A percentile compares a stretch with the other conserved stretches of the same genome.
phyloP scores from a whole-genome alignment of 352 stramenopile genomes.

The Phytophthora fragariae region DNA sequence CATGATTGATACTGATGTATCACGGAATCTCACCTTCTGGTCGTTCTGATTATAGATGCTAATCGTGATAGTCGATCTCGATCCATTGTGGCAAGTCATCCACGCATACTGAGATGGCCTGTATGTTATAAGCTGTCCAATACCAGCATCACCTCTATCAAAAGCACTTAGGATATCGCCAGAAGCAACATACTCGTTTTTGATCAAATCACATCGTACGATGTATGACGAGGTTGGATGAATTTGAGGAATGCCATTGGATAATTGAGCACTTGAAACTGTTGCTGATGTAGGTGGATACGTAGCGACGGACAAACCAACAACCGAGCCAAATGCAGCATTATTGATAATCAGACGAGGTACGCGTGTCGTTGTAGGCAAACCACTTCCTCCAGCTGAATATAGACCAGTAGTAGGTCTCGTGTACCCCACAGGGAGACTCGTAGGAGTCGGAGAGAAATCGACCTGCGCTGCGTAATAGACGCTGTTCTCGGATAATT shows the following conservation, averaged over 20 bases:
- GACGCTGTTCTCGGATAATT: constrained; percentile 10
- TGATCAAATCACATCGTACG: too few species aligned
- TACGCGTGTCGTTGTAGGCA: constrained; percentile 17
- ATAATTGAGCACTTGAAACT: background rate
- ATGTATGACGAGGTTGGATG: too few species aligned
- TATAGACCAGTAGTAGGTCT: constrained; percentile 3
- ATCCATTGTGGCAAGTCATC: background rate
- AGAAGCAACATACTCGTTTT: too few species aligned
- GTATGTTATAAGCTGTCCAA: background rate
- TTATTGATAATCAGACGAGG: constrained; percentile 15
- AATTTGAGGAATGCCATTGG: background rate
- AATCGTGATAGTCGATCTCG: background rate
- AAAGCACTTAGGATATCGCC: background rate
- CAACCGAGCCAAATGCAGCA: constrained; percentile 9
- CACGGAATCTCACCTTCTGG: background rate
- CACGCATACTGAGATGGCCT: background rate
- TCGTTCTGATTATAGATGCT: background rate
- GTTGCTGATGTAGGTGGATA: constrained; percentile 4
- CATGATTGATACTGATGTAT: background rate
- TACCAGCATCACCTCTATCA: background rate
- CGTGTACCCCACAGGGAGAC: constrained; percentile 3
- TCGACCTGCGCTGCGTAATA: constrained; percentile 18
- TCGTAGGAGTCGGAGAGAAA: background rate
- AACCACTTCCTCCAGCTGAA: constrained; percentile 13
- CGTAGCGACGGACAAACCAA: constrained; percentile 7